Percentiles rank a stretch among this genome's conserved stretches.
Evolutionary conservation across 1,284 basidiomycete species (phyloP).

Genomic region (Coriolopsis trogii): DNA sequence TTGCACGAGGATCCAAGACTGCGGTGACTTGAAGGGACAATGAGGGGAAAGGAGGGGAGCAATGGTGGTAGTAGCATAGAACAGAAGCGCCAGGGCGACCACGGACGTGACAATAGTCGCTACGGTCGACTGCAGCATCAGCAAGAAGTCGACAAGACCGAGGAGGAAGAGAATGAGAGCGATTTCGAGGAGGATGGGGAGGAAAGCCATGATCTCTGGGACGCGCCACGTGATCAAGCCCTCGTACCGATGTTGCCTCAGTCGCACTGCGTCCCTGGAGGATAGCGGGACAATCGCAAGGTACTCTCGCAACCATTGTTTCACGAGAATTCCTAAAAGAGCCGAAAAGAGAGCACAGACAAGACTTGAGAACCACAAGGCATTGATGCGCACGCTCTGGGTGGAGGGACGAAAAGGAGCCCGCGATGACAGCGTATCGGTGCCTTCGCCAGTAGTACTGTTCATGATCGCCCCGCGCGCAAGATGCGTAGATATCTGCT

Average conservation of each 20-base stretch:
- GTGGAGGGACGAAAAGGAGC: conserved; percentile 1
- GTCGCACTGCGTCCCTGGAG: conserved; percentile 17
- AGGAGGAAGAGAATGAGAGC: conserved; percentile 30
- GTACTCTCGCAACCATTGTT: conserved; percentile 29
- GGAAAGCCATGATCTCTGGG: conserved; percentile 28
- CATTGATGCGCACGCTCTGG: conserved; percentile 18
- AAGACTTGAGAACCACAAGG: conserved; percentile 26
- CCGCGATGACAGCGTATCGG: not conserved
- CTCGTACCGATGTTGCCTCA: conserved; percentile 32
- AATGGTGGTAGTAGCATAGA: conserved; percentile 25
- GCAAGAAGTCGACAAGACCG: conserved; percentile 30
- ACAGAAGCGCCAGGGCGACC: conserved; percentile 20
- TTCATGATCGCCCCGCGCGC: not conserved
- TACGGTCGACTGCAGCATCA: conserved; percentile 24
- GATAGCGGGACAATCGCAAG: conserved; percentile 17
- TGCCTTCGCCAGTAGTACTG: not conserved
- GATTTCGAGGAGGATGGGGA: conserved; percentile 33
- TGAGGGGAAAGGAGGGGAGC: conserved; percentile 22
- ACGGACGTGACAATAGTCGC: conserved; percentile 24
- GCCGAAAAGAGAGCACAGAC: conserved; percentile 25
- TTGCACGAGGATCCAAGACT: conserved; percentile 25
- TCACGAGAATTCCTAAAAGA: conserved; percentile 26
- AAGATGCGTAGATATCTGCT: conserved; percentile 21
- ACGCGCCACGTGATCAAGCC: conserved; percentile 31
- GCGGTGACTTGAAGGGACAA: conserved; percentile 34